Evolutionary conservation across 148 eudicot genomes (phyloP), one percentile per base, ranked within the genome.

Genomic region (Dianthus caryophyllus): DNA sequence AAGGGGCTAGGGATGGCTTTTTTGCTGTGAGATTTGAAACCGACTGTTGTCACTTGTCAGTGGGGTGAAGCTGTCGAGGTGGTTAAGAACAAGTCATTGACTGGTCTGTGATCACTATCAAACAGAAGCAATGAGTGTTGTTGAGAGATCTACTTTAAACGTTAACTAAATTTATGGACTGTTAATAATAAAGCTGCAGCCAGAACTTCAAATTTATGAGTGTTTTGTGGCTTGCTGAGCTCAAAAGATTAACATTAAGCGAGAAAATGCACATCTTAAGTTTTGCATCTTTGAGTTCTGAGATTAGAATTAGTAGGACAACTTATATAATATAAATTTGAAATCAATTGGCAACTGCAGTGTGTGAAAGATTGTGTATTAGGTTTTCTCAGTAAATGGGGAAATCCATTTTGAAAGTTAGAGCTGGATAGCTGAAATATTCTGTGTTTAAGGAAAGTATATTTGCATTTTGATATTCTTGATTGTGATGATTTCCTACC

Each of bases 401-500:
- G n/a, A n/a, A n/a, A n/a, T n/a, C n/a, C n/a, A n/a, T n/a, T n/a
- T n/a, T n/a, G n/a, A n/a, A n/a, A n/a, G n/a, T n/a, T n/a, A n/a
- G n/a, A n/a, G n/a, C n/a, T n/a, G n/a, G n/a, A n/a, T n/a, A n/a
- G n/a, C n/a, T n/a, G n/a, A n/a, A n/a, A n/a, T n/a, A n/a, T n/a
- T n/a, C n/a, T n/a, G n/a, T n/a, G n/a, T n/a, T n/a, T n/a, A 33
- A 33, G 38, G 7, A 33, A 33, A n/a, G n/a, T n/a, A n/a, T n/a
- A 30, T 4, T 29, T 58, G 36, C 64, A 59, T 59, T 59, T 59
- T 30, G 46, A 11, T 36, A n/a, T 33, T 59, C 64, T 36, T 31
- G 44, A 16, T 59, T 59, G 16, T 58, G 62, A 58, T 16, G 41
- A 22, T 33, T 58, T 31, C 63, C 27, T 7, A n/a, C 36, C 36